Conservation (phyloP, 805 yeast species). For the Candida taoyuanica region DNA sequence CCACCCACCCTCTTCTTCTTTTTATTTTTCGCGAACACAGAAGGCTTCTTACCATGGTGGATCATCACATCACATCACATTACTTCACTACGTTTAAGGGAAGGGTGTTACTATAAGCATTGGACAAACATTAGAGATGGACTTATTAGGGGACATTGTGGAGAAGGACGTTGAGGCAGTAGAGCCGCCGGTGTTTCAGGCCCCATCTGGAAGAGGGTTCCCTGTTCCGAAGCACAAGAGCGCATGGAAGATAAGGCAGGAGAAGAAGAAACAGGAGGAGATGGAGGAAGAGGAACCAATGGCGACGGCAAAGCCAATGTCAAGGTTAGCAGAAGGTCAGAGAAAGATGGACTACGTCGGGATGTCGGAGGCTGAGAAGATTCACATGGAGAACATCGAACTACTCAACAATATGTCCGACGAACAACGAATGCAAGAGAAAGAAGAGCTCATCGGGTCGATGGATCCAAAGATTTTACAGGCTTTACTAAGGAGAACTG, state of each 20-base stretch:
- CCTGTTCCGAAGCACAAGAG: slow-evolving; percentile 78
- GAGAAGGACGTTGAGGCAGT: slow-evolving; percentile 91
- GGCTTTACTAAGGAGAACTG: slow-evolving; percentile 52
- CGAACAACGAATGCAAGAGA: slow-evolving; percentile 59
- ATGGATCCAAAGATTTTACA: slow-evolving; percentile 67
- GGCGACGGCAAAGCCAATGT: slow-evolving; percentile 77
- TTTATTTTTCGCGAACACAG: too few species aligned
- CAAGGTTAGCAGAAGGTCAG: slow-evolving; percentile 84
- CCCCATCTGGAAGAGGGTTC: slow-evolving; percentile 78
- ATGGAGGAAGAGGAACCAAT: slow-evolving; percentile 67
- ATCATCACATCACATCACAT: too few species aligned
- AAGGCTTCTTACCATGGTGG: too few species aligned
- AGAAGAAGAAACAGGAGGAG: slow-evolving; percentile 83
- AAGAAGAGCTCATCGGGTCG: slow-evolving; percentile 58
- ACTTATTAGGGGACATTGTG: slow-evolving; percentile 87
- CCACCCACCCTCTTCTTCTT: too few species aligned
- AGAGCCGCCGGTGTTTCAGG: slow-evolving; percentile 82
- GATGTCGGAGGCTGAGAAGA: slow-evolving; percentile 62
- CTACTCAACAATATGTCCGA: slow-evolving; percentile 56
- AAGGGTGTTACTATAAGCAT: too few species aligned
- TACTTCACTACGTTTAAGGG: too few species aligned
- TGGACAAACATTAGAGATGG: slow-evolving; percentile 45
- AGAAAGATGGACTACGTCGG: slow-evolving; percentile 45
- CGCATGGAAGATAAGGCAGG: slow-evolving; percentile 88
- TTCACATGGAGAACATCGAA: slow-evolving; percentile 71